phyloP scores from a whole-genome alignment of 129 eudicot genomes.

The Pseudognaphalium luteoalbum region DNA sequence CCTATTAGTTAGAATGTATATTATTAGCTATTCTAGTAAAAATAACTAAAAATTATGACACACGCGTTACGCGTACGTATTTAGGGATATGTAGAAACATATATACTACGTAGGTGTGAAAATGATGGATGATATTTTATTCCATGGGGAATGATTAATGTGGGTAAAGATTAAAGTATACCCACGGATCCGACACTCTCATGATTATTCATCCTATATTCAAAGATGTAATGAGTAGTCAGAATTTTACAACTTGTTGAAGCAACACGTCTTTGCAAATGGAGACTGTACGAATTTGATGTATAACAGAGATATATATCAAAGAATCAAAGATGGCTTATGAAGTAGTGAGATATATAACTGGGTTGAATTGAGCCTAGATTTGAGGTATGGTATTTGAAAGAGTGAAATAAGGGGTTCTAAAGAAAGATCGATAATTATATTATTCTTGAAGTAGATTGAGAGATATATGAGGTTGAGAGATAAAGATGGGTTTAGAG shows the following conservation, averaged over 20 bases:
- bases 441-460: neutral
- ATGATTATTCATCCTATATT: constrained; percentile 34
- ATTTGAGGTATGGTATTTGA: neutral
- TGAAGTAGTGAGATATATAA: no score
- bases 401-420: neutral
- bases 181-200: constrained; percentile 42
- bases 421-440: neutral
- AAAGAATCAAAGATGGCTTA: no score
- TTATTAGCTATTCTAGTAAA: no score
- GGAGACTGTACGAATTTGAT: neutral
- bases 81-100: neutral
- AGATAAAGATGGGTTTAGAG: neutral
- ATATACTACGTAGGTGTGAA: neutral
- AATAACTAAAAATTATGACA: no score
- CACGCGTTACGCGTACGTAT: no score
- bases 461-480: neutral
- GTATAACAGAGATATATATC: no score
- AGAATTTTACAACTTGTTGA: constrained; percentile 34
- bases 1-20: no score
- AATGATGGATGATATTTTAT: constrained; percentile 12
- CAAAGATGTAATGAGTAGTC: constrained; percentile 33
- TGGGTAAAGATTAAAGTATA: constrained; percentile 33
- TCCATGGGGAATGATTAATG: constrained; percentile 31
- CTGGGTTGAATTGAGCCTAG: neutral
- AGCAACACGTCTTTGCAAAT: constrained; percentile 17